These are phyloP conservation scores for Ogataea sp. DNA, from an alignment of 805 yeast species.

Conservation along the genomic window DNA sequence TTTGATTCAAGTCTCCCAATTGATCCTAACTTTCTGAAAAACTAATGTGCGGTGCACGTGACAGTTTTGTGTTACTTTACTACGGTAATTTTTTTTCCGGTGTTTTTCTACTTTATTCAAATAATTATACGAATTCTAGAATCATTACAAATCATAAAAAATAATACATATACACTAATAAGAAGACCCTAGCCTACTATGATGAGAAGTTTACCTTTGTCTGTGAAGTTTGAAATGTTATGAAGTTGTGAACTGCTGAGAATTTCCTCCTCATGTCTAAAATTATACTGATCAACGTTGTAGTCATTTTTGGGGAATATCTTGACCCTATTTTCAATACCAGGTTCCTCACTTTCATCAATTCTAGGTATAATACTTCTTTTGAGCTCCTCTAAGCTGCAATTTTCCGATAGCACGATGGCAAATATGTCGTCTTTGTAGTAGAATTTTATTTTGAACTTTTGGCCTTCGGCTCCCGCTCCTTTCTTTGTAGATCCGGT, in stretches of 20 bases:
- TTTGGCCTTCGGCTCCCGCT: conserved; percentile 8
- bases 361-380: conserved; percentile 19
- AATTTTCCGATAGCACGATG: conserved; percentile 26
- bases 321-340: conserved; percentile 13
- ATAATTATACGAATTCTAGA: no score
- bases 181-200: conserved; percentile 14
- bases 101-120: no score
- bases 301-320: conserved; percentile 20
- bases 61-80: no score
- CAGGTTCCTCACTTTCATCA: conserved; percentile 20
- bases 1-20: no score
- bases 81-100: no score
- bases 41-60: no score
- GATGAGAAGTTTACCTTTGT: conserved; percentile 26
- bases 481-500: neutral
- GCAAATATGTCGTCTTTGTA: conserved; percentile 80
- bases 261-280: conserved; percentile 12
- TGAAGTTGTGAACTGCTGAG: conserved; percentile 16
- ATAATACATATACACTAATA: no score
- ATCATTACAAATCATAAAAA: no score
- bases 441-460: conserved; percentile 64
- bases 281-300: conserved; percentile 16
- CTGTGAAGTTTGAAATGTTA: conserved; percentile 18
- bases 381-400: conserved; percentile 17
- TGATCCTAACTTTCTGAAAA: no score